Evolutionary conservation across 306 rosid genomes (phyloP).

Genomic region (Fragaria vesca): DNA sequence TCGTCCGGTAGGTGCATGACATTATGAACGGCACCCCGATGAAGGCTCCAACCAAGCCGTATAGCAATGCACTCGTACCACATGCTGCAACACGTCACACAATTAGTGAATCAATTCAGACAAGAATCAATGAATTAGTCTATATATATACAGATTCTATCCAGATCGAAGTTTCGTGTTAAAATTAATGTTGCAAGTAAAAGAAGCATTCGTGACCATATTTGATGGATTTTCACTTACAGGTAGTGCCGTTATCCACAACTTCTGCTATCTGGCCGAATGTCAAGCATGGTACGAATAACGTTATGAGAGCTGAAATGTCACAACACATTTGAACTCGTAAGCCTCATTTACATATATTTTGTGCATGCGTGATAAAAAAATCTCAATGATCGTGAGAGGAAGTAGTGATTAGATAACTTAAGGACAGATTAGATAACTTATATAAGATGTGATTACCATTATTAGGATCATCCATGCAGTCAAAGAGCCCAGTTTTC

Average conservation of each 20-base stretch:
- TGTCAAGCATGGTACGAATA: constrained; percentile 25
- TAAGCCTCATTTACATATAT: neutral
- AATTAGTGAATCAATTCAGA: neutral
- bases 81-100: constrained; percentile 8
- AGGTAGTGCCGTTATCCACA: constrained; percentile 24
- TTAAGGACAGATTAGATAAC: neutral
- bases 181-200: neutral
- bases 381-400: neutral
- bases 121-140: neutral
- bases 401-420: neutral
- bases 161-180: too few relatives aligned
- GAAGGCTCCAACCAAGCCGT: constrained; percentile 10
- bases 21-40: constrained; percentile 19
- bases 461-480: constrained; percentile 36
- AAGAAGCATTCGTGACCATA: neutral
- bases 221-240: constrained; percentile 16
- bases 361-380: neutral
- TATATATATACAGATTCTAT: neutral
- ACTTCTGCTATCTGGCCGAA: constrained; percentile 37
- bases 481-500: constrained; percentile 23
- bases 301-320: constrained; percentile 26
- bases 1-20: constrained; percentile 27
- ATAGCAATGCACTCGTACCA: constrained; percentile 21
- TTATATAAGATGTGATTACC: constrained; percentile 3
- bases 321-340: neutral